These are phyloP conservation scores for Thelonectria discophora DNA, from an alignment of 2,329 filamentous ascomycete species.

Conservation along the genomic window DNA sequence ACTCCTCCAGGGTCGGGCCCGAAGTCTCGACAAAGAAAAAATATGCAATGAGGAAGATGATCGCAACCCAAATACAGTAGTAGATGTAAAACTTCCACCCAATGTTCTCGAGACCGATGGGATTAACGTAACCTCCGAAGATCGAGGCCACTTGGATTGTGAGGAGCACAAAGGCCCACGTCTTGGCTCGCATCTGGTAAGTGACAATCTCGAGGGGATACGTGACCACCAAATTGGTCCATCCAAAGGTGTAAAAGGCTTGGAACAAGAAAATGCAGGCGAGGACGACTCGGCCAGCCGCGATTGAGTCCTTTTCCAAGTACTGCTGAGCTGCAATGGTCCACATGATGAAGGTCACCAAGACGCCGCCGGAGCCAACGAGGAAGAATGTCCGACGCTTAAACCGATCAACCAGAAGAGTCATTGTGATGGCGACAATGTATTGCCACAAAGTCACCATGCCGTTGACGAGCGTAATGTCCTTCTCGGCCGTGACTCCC, in stretches of 20 bases:
- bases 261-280: slow-evolving; percentile 55
- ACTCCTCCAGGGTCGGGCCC: slow-evolving; percentile 49
- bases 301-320: slow-evolving; percentile 44
- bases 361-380: slow-evolving; percentile 49
- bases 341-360: slow-evolving; percentile 52
- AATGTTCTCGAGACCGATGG: slow-evolving; percentile 49
- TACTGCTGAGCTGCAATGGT: slow-evolving; percentile 52
- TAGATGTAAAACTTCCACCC: slow-evolving; percentile 55
- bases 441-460: slow-evolving; percentile 55
- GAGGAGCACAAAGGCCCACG: slow-evolving; percentile 52
- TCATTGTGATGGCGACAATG: slow-evolving; percentile 51
- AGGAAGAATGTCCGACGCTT: slow-evolving; percentile 52
- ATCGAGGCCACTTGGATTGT: slow-evolving; percentile 51
- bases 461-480: slow-evolving; percentile 53
- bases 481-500: slow-evolving; percentile 48
- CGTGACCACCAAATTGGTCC: slow-evolving; percentile 54
- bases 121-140: slow-evolving; percentile 53
- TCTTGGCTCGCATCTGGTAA: slow-evolving; percentile 54
- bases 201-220: slow-evolving; percentile 55
- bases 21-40: slow-evolving; percentile 53
- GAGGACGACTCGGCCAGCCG: slow-evolving; percentile 48
- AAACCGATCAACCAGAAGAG: slow-evolving; percentile 49
- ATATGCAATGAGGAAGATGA: slow-evolving; percentile 50
- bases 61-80: slow-evolving; percentile 51
- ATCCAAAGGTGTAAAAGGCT: slow-evolving; percentile 53